A percentile compares a stretch with the other conserved stretches of the same genome.
phyloP scores from a whole-genome alignment of 1,284 basidiomycete genomes.

The Ceratobasidium sp. region DNA sequence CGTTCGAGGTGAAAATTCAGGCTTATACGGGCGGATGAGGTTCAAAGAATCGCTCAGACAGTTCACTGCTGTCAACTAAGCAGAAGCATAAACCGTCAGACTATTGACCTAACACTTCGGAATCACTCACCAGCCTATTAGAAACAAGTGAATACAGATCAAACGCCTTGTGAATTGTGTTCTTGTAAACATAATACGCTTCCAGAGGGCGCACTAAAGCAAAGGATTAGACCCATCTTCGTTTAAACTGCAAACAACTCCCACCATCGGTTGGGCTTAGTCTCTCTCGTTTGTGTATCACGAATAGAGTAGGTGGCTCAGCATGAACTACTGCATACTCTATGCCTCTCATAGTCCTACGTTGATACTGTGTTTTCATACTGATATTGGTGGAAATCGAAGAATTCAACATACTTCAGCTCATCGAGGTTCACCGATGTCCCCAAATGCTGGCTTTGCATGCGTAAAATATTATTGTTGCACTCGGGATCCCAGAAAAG shows the following conservation, averaged over 20 bases:
- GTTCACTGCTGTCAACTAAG: conserved; percentile 23
- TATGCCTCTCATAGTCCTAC: conserved; percentile 80
- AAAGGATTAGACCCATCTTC: conserved; percentile 31
- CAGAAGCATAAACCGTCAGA: not conserved
- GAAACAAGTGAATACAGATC: conserved; percentile 83
- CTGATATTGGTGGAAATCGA: conserved; percentile 15
- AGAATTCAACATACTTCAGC: conserved; percentile 66
- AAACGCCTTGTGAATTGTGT: conserved; percentile 86
- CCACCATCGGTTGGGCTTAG: conserved; percentile 80
- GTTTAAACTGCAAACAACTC: conserved; percentile 19
- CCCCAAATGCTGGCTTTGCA: conserved; percentile 87
- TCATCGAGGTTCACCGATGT: conserved; percentile 78
- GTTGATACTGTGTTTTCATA: conserved; percentile 35
- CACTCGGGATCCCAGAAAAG: conserved; percentile 90
- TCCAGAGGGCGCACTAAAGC: conserved; percentile 72
- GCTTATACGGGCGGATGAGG: conserved; percentile 36
- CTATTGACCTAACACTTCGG: not conserved
- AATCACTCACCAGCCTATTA: conserved; percentile 72
- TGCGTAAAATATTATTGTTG: conserved; percentile 86
- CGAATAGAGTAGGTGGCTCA: conserved; percentile 78
- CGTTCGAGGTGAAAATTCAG: conserved; percentile 37
- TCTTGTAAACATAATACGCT: conserved; percentile 86
- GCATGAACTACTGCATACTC: conserved; percentile 85
- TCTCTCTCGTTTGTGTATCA: conserved; percentile 86
- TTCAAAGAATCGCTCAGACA: conserved; percentile 38